Percentiles rank a stretch among this genome's conserved stretches.
Conservation (phyloP, 1,284 basidiomycete genomes). For the Phylloboletellus chloephorus region DNA sequence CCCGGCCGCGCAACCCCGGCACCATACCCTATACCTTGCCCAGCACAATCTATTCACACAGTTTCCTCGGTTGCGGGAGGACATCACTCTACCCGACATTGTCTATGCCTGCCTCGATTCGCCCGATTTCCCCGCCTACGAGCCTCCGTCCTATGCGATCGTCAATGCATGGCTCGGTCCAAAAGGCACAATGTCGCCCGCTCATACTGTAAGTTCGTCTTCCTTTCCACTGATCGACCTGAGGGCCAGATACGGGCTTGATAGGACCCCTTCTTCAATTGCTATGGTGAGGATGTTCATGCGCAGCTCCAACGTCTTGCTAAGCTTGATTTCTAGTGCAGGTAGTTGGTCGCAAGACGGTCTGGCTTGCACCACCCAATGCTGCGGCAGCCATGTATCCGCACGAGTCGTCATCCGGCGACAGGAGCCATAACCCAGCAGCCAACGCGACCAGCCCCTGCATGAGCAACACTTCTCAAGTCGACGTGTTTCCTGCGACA, state of each 20-base stretch:
- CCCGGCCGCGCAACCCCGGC: conserved; percentile 25
- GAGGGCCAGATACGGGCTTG: conserved; percentile 6
- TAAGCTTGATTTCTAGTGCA: conserved; percentile 53
- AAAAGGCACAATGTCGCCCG: conserved; percentile 70
- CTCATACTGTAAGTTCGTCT: conserved; percentile 75
- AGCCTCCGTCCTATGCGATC: conserved; percentile 65
- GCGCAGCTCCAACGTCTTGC: conserved; percentile 5
- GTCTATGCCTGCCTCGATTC: conserved; percentile 65
- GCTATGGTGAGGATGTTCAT: conserved; percentile 57
- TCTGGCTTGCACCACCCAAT: conserved; percentile 86
- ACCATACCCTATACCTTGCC: conserved; percentile 72
- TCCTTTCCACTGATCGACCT: neutral
- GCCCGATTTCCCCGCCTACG: conserved; percentile 48
- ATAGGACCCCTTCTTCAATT: conserved; percentile 92
- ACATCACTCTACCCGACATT: conserved; percentile 83
- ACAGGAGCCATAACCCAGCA: conserved; percentile 34
- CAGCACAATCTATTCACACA: conserved; percentile 86
- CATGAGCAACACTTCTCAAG: conserved; percentile 62
- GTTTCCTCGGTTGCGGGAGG: conserved; percentile 71
- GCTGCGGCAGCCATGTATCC: conserved; percentile 27
- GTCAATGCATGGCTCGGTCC: conserved; percentile 91
- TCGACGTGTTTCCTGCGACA: conserved; percentile 58
- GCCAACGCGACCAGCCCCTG: conserved; percentile 37
- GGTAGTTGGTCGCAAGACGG: conserved; percentile 80
- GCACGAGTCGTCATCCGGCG: conserved; percentile 11